These are phyloP conservation scores for Trichophyton schoenleinii DNA, from an alignment of 2,329 filamentous ascomycete species.

Conservation along the genomic window DNA sequence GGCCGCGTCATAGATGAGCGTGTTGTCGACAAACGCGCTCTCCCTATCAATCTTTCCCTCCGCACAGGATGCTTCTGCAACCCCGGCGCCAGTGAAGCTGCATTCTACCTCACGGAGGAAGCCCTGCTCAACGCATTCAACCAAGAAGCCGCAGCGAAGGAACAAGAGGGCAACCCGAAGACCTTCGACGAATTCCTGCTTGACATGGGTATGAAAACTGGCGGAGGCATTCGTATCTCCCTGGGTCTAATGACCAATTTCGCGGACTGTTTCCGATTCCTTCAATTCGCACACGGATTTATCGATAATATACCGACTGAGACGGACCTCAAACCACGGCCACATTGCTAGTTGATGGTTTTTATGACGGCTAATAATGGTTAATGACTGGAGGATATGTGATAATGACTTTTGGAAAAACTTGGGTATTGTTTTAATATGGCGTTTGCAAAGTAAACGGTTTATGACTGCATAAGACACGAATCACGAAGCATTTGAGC, in stretches of 20 bases:
- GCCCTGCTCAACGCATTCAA: conserved; percentile 6
- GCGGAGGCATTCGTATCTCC: conserved; percentile 14
- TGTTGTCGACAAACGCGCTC: conserved; percentile 47
- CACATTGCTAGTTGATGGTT: conserved; percentile 6
- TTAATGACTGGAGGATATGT: not conserved
- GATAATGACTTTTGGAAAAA: not conserved
- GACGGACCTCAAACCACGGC: conserved; percentile 4
- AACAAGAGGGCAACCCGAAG: conserved; percentile 11
- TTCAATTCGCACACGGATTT: conserved; percentile 9
- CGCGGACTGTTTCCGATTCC: conserved; percentile 13
- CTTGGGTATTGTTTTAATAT: not conserved
- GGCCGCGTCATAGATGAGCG: conserved; percentile 45
- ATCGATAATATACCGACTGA: conserved; percentile 5
- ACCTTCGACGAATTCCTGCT: conserved; percentile 13
- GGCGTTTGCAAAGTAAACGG: not conserved
- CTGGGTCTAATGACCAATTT: conserved; percentile 17
- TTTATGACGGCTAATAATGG: not conserved
- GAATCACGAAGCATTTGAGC: not conserved
- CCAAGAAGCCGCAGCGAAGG: conserved; percentile 5
- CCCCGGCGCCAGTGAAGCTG: conserved; percentile 32
- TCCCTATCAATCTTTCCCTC: conserved; percentile 45
- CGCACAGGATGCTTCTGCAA: conserved; percentile 48
- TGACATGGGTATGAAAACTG: conserved; percentile 14
- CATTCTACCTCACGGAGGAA: conserved; percentile 31
- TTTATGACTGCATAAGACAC: not conserved